Percentiles rank a stretch among this genome's conserved stretches.
Conservation (phyloP, 2,329 filamentous ascomycete genomes). For the Didymella lethalis region DNA sequence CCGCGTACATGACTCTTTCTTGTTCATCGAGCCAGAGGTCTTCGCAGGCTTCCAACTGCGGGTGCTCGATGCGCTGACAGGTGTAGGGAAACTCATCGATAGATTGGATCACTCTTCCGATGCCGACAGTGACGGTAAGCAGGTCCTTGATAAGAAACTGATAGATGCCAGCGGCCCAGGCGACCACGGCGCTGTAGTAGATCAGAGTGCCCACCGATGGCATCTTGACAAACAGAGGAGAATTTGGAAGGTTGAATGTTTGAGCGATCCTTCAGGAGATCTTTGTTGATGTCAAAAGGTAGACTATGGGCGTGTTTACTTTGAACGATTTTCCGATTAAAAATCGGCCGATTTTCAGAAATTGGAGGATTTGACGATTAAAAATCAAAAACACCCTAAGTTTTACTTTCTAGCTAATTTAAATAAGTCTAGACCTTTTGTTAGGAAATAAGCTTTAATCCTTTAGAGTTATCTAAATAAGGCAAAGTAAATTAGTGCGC, state of each 20-base stretch:
- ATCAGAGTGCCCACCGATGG: constrained; percentile 15
- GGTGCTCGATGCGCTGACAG: constrained; percentile 35
- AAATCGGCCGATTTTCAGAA: no score
- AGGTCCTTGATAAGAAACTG: constrained; percentile 39
- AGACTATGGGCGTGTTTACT: background rate
- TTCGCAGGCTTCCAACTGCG: constrained; percentile 40
- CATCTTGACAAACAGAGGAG: background rate
- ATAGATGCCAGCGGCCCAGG: constrained; percentile 37
- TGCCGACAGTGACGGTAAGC: constrained; percentile 32
- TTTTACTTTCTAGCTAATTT: no score
- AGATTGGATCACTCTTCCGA: constrained; percentile 37
- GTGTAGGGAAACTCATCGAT: constrained; percentile 42
- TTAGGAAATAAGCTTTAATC: no score
- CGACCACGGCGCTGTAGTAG: constrained; percentile 35
- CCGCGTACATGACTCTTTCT: constrained; percentile 39
- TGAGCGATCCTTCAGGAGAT: background rate
- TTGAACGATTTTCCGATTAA: no score
- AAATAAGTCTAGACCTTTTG: no score
- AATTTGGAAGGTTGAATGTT: background rate
- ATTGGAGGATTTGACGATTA: no score
- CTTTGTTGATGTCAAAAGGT: background rate
- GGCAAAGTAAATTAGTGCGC: no score
- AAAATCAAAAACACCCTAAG: no score
- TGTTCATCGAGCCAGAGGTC: constrained; percentile 44
- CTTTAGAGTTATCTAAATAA: no score